phyloP scores from a whole-genome alignment of 768 basidiomycete species.

The Leccinum imitatum region DNA sequence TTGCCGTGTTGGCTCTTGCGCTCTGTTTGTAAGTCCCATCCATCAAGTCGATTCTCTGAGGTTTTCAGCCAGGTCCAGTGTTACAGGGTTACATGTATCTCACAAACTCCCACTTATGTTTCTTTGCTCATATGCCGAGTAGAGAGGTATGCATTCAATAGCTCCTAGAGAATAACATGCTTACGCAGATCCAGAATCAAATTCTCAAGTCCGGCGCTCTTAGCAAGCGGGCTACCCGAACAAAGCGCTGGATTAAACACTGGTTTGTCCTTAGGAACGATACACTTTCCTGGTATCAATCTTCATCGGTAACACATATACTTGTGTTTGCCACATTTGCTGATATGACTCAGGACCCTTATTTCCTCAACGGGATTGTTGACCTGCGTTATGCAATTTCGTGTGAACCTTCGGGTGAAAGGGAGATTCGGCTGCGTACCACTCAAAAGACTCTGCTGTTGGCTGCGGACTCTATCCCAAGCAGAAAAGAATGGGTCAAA shows the following conservation, averaged over 20 bases:
- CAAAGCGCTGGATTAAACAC: conserved; percentile 90
- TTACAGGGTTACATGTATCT: conserved; percentile 98
- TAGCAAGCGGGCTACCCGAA: conserved; percentile 82
- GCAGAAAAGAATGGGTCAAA: conserved; percentile 94
- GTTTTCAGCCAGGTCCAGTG: conserved; percentile 45
- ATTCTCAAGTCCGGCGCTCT: conserved; percentile 90
- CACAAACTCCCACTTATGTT: conserved; percentile 90
- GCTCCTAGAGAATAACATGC: background rate
- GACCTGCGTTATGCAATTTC: conserved; percentile 91
- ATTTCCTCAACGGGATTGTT: conserved; percentile 96
- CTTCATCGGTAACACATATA: conserved; percentile 66
- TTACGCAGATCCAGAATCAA: conserved; percentile 63
- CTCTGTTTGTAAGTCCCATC: conserved; percentile 69
- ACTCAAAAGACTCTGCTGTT: conserved; percentile 74
- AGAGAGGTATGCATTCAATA: conserved; percentile 60
- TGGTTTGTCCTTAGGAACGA: conserved; percentile 98
- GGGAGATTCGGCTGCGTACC: conserved; percentile 79
- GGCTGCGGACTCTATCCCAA: conserved; percentile 76
- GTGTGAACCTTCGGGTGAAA: conserved; percentile 79
- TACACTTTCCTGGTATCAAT: conserved; percentile 95
- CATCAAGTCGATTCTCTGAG: background rate
- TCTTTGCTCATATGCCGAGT: conserved; percentile 93
- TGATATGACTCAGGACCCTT: conserved; percentile 70
- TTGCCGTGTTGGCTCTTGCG: conserved; percentile 94
- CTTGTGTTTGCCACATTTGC: conserved; percentile 6